Evolutionary conservation across 2,329 filamentous ascomycete genomes (phyloP).

Genomic region (Penicillium sp.): DNA sequence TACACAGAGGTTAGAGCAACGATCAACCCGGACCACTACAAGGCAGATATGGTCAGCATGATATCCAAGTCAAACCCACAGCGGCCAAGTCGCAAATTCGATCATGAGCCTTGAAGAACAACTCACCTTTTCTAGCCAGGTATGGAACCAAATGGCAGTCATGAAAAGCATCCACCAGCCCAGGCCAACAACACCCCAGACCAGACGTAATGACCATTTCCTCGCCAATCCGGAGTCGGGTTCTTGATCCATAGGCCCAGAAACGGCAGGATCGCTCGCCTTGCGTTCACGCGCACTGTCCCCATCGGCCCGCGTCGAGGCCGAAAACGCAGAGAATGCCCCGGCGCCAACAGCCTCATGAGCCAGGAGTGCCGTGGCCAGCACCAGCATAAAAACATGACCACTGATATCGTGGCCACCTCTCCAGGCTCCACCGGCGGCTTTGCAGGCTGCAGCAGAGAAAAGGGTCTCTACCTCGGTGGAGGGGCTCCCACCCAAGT

Average conservation of each 20-base stretch:
- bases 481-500: constrained; percentile 16
- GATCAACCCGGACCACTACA: constrained; percentile 57
- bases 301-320: constrained; percentile 25
- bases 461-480: constrained; percentile 59
- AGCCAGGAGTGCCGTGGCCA: constrained; percentile 80
- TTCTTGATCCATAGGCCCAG: constrained; percentile 33
- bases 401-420: constrained; percentile 98
- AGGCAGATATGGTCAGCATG: constrained; percentile 20
- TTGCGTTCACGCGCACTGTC: constrained; percentile 50
- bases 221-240: constrained; percentile 58
- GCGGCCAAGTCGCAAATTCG: too few species aligned
- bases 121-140: constrained; percentile 92
- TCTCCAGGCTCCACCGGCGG: constrained; percentile 80
- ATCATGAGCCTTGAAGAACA: constrained; percentile 9
- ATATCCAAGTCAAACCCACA: background rate
- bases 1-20: constrained; percentile 58
- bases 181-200: constrained; percentile 67
- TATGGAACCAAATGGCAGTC: constrained; percentile 98
- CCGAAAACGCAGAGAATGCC: constrained; percentile 38
- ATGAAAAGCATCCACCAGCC: constrained; percentile 97
- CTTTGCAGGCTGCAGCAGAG: constrained; percentile 80
- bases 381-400: constrained; percentile 89
- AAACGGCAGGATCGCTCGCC: constrained; percentile 28
- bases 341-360: constrained; percentile 73
- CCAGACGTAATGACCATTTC: constrained; percentile 60